These are phyloP conservation scores for Teunomyces stri DNA, from an alignment of 805 yeast species.

Conservation along the genomic window DNA sequence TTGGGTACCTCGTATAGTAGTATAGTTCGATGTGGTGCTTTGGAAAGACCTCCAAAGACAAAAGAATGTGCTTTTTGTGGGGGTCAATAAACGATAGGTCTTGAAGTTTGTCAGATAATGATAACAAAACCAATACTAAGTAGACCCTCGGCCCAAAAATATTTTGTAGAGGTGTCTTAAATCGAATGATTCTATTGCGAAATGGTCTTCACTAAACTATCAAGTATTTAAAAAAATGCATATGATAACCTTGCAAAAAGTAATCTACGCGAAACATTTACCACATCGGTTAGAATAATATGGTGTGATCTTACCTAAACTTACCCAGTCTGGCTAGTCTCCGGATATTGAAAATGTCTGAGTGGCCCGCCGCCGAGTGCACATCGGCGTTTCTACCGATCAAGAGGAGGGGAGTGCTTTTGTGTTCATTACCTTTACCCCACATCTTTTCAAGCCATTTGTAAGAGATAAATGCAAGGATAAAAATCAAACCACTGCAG, in stretches of 20 bases:
- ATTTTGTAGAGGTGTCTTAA: not conserved
- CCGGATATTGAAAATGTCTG: not conserved
- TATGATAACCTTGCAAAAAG: not conserved
- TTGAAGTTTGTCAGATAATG: not conserved
- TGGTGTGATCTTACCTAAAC: not conserved
- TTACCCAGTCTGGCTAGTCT: not conserved
- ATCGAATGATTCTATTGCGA: not conserved
- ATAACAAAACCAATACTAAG: not conserved
- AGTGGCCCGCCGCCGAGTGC: not conserved
- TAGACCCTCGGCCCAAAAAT: not conserved
- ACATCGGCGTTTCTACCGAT: not conserved
- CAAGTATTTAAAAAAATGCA: not conserved
- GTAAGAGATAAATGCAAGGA: too few species aligned
- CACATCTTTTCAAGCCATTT: not conserved
- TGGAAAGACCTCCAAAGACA: too few species aligned
- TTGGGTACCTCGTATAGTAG: too few species aligned
- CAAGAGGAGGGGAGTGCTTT: not conserved
- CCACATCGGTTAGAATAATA: not conserved
- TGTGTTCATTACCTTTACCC: constrained; percentile 1
- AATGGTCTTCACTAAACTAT: too few species aligned
- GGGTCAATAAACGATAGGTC: not conserved
- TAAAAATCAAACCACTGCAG: not conserved
- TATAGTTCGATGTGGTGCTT: too few species aligned
- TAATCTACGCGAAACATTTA: not conserved
- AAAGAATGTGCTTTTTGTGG: not conserved